Conservation (phyloP, 2,329 filamentous ascomycete species). For the Talaromyces sp. region DNA sequence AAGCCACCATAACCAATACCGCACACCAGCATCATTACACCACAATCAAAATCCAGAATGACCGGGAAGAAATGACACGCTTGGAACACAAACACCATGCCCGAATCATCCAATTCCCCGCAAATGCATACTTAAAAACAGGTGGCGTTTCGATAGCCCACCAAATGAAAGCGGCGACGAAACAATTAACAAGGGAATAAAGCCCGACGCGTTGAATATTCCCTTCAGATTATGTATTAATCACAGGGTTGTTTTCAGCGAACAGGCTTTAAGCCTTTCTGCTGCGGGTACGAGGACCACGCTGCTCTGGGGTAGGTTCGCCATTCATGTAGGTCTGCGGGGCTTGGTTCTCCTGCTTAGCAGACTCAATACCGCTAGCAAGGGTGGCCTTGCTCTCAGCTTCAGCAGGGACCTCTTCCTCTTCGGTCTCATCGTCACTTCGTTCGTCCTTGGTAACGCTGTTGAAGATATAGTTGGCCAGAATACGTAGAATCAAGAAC, state of each 20-base stretch:
- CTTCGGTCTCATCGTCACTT: conserved; percentile 50
- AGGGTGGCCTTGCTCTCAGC: conserved; percentile 27
- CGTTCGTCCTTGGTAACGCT: conserved; percentile 46
- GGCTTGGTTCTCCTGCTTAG: conserved; percentile 34
- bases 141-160: conserved; percentile 1
- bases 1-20: conserved; percentile 1
- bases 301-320: conserved; percentile 33
- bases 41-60: not conserved
- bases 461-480: conserved; percentile 46
- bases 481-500: conserved; percentile 48
- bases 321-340: conserved; percentile 46
- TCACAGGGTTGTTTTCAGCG: not conserved
- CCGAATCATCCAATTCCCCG: conserved; percentile 5
- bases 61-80: conserved; percentile 7
- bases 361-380: conserved; percentile 30
- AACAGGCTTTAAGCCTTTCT: conserved; percentile 22
- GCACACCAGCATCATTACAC: conserved; percentile 7
- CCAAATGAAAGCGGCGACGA: conserved; percentile 8
- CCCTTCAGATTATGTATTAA: too few species aligned
- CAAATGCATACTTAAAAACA: conserved; percentile 23
- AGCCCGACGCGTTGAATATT: too few species aligned
- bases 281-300: conserved; percentile 29
- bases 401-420: conserved; percentile 31
- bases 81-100: conserved; percentile 13
- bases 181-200: too few species aligned